These are phyloP conservation scores for Verticillium nubilum DNA, from an alignment of 2,329 filamentous ascomycete genomes.

Conservation along the genomic window DNA sequence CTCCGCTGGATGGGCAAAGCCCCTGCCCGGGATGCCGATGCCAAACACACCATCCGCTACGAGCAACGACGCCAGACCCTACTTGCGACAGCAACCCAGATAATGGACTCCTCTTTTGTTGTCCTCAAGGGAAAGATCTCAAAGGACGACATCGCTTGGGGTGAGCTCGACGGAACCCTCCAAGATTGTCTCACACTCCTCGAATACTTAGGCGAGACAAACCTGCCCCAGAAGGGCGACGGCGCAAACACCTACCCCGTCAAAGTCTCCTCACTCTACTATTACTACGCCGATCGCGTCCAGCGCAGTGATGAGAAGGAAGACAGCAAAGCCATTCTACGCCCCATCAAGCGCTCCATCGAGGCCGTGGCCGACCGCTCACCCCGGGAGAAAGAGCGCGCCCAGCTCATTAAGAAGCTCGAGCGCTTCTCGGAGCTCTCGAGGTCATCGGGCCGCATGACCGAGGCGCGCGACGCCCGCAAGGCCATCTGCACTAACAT, in stretches of 20 bases:
- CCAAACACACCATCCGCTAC: constrained; percentile 56
- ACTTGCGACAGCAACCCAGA: constrained; percentile 45
- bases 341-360: constrained; percentile 58
- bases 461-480: constrained; percentile 54
- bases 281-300: constrained; percentile 42
- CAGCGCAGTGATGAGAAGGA: constrained; percentile 24
- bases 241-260: constrained; percentile 45
- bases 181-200: constrained; percentile 51
- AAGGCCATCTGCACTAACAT: constrained; percentile 56
- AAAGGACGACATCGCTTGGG: constrained; percentile 43
- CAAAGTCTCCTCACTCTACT: constrained; percentile 69
- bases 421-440: constrained; percentile 61
- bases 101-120: constrained; percentile 56
- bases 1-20: constrained; percentile 57
- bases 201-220: constrained; percentile 42
- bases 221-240: constrained; percentile 18
- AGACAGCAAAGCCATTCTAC: constrained; percentile 40
- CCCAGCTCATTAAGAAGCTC: constrained; percentile 57
- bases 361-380: constrained; percentile 53
- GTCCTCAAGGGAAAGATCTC: constrained; percentile 49
- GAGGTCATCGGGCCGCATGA: constrained; percentile 43
- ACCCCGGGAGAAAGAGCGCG: constrained; percentile 50
- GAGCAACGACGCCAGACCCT: constrained; percentile 53
- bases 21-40: constrained; percentile 41
- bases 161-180: constrained; percentile 49